Evolutionary conservation across 805 yeast genomes (phyloP).

Genomic region (Candida dajiaensis): DNA sequence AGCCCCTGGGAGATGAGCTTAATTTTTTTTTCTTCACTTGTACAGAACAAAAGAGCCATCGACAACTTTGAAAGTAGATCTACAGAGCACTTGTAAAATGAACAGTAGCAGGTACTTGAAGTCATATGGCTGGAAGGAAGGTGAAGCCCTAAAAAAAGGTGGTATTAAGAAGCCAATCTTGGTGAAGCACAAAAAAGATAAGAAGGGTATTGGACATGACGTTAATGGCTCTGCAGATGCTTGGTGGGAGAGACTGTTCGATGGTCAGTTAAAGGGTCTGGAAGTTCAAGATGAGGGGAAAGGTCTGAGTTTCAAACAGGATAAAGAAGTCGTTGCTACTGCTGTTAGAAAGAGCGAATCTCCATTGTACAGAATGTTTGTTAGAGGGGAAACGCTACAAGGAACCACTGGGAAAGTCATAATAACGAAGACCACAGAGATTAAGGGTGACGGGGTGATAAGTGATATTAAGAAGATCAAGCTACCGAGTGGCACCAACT

Average conservation of each 20-base stretch:
- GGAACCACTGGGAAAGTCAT: constrained; percentile 58
- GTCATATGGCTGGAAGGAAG: constrained; percentile 89
- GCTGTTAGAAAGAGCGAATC: constrained; percentile 48
- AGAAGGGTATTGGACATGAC: constrained; percentile 79
- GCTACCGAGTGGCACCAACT: neutral
- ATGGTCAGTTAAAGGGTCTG: constrained; percentile 79
- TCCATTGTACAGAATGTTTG: constrained; percentile 82
- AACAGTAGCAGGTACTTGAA: constrained; percentile 67
- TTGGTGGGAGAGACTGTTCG: constrained; percentile 97
- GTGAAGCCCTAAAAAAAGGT: constrained; percentile 75
- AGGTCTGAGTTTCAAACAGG: constrained; percentile 48
- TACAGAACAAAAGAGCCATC: no score
- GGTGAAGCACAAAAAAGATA: constrained; percentile 86
- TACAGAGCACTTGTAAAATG: constrained; percentile 30
- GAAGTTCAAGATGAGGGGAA: constrained; percentile 41
- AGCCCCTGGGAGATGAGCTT: neutral
- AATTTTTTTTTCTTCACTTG: neutral
- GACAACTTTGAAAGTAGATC: neutral
- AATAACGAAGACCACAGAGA: neutral
- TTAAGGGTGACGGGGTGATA: neutral
- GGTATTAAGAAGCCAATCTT: constrained; percentile 81
- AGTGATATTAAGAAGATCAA: constrained; percentile 11
- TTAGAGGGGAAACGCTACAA: constrained; percentile 74
- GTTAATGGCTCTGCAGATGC: constrained; percentile 60
- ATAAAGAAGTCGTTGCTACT: constrained; percentile 39